A percentile compares a stretch with the other conserved stretches of the same genome.
phyloP scores from a whole-genome alignment of 139 green algal genomes.

The Pleodorina starrii region DNA sequence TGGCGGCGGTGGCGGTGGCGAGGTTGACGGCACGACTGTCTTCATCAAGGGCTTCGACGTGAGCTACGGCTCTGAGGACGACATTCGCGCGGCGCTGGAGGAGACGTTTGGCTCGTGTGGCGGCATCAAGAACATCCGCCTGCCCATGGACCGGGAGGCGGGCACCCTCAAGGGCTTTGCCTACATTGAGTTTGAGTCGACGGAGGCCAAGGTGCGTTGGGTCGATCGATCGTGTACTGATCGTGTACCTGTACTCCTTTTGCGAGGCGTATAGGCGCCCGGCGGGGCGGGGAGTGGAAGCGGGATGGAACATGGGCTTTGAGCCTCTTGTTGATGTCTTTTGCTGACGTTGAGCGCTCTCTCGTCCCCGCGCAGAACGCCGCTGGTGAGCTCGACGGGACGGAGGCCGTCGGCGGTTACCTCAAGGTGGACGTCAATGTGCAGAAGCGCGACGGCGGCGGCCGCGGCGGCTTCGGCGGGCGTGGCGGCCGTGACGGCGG shows the following conservation, averaged over 20 bases:
- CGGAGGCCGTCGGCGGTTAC: conserved; percentile 66
- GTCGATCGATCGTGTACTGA: too few relatives aligned
- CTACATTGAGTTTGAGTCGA: conserved; percentile 80
- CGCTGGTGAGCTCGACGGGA: conserved; percentile 73
- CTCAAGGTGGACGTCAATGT: conserved; percentile 78
- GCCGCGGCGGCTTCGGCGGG: conserved; percentile 38
- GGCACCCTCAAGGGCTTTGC: conserved; percentile 82
- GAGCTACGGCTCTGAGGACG: conserved; percentile 74
- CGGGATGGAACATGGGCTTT: too few relatives aligned
- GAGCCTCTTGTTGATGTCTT: too few relatives aligned
- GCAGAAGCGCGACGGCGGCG: conserved; percentile 28
- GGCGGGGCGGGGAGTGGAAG: too few relatives aligned
- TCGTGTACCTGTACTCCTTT: too few relatives aligned
- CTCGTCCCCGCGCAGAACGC: conserved; percentile 59
- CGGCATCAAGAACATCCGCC: conserved; percentile 72
- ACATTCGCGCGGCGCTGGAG: conserved; percentile 69
- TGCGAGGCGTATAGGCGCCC: too few relatives aligned
- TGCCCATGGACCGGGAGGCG: conserved; percentile 79
- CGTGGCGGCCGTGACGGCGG: conserved; percentile 42
- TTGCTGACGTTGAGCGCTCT: too few relatives aligned
- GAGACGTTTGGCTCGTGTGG: conserved; percentile 78
- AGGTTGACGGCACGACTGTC: conserved; percentile 67
- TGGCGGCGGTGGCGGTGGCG: background rate
- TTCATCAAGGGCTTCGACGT: conserved; percentile 88
- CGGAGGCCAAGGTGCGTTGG: conserved; percentile 63